A percentile compares a stretch with the other conserved stretches of the same genome.
These are phyloP conservation scores for Westerdykella aurantiaca DNA, from an alignment of 2,329 filamentous ascomycete species.

Conservation along the genomic window DNA sequence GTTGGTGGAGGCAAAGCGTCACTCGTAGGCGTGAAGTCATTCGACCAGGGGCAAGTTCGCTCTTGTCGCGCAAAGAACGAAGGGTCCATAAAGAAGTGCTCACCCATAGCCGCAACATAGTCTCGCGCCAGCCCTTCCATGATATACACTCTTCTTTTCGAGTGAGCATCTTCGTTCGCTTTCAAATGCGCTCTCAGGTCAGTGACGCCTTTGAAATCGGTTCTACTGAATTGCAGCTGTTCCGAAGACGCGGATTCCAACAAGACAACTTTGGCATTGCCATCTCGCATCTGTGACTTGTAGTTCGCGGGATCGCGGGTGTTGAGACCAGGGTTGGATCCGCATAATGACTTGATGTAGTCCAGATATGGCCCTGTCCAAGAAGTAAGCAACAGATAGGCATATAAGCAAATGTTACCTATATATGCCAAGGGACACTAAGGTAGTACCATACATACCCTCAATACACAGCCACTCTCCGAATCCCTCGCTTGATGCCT, in stretches of 20 bases:
- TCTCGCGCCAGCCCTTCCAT: conserved; percentile 31
- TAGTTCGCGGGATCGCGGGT: conserved; percentile 28
- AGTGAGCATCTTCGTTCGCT: conserved; percentile 5
- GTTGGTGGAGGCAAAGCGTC: conserved; percentile 30
- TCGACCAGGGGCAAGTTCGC: conserved; percentile 32
- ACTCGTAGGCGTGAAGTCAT: conserved; percentile 30
- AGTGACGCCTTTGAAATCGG: conserved; percentile 10
- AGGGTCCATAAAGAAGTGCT: conserved; percentile 32
- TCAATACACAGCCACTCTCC: conserved; percentile 1
- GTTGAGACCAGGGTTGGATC: conserved; percentile 25
- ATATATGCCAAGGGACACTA: too few species aligned
- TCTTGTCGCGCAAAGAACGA: conserved; percentile 30
- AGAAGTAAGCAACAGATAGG: not conserved
- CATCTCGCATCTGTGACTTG: conserved; percentile 11
- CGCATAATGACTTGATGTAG: conserved; percentile 25
- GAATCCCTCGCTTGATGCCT: not conserved
- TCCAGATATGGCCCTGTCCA: conserved; percentile 21
- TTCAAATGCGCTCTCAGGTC: conserved; percentile 17
- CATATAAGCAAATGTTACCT: not conserved
- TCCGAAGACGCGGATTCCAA: conserved; percentile 15
- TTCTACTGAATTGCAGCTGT: conserved; percentile 11
- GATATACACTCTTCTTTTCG: conserved; percentile 23
- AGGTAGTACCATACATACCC: not conserved
- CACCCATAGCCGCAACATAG: conserved; percentile 23
- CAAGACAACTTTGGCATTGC: conserved; percentile 21